Base-by-base conservation (phyloP, 2,329 filamentous ascomycete species). In the Colletotrichum gloeosporioides region DNA sequence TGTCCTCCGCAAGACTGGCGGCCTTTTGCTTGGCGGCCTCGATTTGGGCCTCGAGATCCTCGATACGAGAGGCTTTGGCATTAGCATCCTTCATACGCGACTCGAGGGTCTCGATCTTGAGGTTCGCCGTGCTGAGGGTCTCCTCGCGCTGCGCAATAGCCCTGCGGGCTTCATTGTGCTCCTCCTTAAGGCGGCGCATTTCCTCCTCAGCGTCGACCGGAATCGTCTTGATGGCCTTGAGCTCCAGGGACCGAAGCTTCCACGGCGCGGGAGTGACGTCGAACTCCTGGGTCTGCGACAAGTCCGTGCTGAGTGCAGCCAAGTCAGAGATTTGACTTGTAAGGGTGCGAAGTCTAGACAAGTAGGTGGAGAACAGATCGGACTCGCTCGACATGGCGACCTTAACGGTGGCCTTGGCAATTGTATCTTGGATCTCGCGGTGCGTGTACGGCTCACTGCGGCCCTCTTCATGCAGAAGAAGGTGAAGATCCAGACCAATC, bases 51-150 rank as follows among this genome's bases (percentile, higher is more conserved):
- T 95, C 93, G 15, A 95, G 88, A 70, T 92, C 91, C 25, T 88
- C 87, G 79, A 95, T 94, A 69, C 90, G 90, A 67, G 92, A 91
- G 16, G 94, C 92, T 85, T 96, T 96, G 82, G 94, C 92, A 78
- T 93, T 92, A 8, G 95, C 95, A 81, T 98, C 96, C 74, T 93
- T 92, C 93, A 97, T 96, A 73, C 95, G 91, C 9, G 95, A 95
- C 84, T 98, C 95, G 49, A 99, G 92, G 55, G 97, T 95, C 85
- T 98, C 96, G 79, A 98, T 98, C 84, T 97, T 96, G 79, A 98
- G 94, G n/a, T 93, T 91, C 29, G 95, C 91, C 75, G 98, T 96
- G 83, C 98, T 96, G 69, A 98, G 91, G 44, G 93, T 93, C 82
- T 96, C 95, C 79, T 98, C 95, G 77, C 93, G 93, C 78, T 93